phyloP scores from a whole-genome alignment of 108 stramenopile genomes.

The Nannochloropsis salina region DNA sequence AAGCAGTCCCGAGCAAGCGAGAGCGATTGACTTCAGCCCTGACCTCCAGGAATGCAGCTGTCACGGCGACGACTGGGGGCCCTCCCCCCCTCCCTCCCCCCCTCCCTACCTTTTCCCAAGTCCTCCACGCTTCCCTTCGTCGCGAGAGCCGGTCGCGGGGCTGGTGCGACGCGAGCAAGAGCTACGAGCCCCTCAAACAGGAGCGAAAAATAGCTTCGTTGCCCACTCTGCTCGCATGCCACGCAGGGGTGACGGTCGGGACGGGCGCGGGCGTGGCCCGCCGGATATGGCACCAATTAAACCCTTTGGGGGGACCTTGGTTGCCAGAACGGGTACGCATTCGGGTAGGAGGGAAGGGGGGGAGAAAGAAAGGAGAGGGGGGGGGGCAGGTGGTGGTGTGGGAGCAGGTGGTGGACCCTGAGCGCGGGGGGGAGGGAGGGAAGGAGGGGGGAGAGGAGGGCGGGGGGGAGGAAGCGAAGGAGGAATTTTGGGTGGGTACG shows the following conservation, averaged over 20 bases:
- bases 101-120: slow-evolving; percentile 28
- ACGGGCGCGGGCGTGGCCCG: not conserved
- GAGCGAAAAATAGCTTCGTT: not conserved
- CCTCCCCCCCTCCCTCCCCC: not conserved
- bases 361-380: not conserved
- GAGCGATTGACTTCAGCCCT: not conserved
- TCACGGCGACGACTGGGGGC: not conserved
- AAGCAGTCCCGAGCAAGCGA: not conserved
- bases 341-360: not conserved
- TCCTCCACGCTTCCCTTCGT: slow-evolving; percentile 28
- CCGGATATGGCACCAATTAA: slow-evolving; percentile 10
- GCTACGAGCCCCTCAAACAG: slow-evolving; percentile 39
- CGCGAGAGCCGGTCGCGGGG: slow-evolving; percentile 31
- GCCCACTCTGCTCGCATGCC: not conserved
- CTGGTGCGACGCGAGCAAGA: slow-evolving; percentile 24
- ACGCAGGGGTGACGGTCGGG: not conserved
- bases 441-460: not conserved
- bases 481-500: not conserved
- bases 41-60: not conserved
- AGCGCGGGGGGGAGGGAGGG: slow-evolving; percentile 8
- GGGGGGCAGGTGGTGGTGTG: slow-evolving; percentile 9
- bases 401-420: slow-evolving; percentile 21
- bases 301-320: slow-evolving; percentile 32
- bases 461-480: not conserved
- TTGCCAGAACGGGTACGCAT: slow-evolving; percentile 31